phyloP scores from a whole-genome alignment of 768 basidiomycete species.

The Phaffia tasmanica region DNA sequence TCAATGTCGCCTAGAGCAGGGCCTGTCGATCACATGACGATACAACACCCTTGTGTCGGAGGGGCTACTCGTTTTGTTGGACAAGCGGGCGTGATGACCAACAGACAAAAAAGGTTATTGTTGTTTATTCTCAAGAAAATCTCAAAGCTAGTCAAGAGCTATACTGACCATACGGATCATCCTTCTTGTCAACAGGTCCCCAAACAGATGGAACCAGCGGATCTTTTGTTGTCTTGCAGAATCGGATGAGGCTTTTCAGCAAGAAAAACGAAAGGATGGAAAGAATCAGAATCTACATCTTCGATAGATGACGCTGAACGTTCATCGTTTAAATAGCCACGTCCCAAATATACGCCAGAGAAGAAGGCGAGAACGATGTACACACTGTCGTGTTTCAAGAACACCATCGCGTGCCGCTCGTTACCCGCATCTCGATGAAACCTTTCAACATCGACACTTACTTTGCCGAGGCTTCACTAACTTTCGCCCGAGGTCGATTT shows the following conservation, averaged over 20 bases:
- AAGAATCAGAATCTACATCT: neutral
- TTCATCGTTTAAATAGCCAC: no score
- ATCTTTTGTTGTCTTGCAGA: constrained; percentile 87
- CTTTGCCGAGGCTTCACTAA: constrained; percentile 85
- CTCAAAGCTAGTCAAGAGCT: neutral
- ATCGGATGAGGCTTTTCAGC: constrained; percentile 65
- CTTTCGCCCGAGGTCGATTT: constrained; percentile 71
- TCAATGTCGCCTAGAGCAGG: neutral
- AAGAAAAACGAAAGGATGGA: neutral
- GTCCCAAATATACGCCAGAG: neutral
- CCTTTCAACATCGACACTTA: constrained; percentile 38
- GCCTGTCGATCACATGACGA: constrained; percentile 4
- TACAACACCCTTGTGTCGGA: constrained; percentile 12
- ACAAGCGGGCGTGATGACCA: neutral
- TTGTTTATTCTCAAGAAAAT: neutral
- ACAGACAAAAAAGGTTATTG: neutral
- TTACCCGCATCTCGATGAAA: no score
- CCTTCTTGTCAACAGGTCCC: constrained; percentile 83
- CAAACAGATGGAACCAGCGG: constrained; percentile 67
- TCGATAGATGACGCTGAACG: no score
- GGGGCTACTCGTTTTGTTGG: neutral
- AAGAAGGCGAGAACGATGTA: neutral
- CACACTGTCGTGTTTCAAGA: neutral
- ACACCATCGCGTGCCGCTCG: neutral
- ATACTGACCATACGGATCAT: constrained; percentile 63